These are phyloP conservation scores for Aleurites moluccanus DNA, from an alignment of 441 rosid genomes.

Conservation along the genomic window DNA sequence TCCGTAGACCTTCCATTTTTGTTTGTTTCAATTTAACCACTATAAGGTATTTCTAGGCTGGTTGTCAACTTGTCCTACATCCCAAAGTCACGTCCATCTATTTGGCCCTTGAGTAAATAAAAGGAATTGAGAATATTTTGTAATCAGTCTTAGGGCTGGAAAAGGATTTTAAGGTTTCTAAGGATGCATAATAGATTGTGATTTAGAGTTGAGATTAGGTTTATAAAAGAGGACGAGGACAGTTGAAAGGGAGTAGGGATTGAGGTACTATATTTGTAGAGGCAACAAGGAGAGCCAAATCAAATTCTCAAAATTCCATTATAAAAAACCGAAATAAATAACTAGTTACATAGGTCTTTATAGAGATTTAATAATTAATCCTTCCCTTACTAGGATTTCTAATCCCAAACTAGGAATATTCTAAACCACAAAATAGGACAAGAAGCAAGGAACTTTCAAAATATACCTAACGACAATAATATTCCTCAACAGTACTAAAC, in stretches of 20 bases:
- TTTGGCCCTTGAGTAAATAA: too few species aligned
- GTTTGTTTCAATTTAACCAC: too few species aligned
- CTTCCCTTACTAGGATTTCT: not conserved
- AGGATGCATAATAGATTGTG: not conserved
- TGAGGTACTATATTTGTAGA: not conserved
- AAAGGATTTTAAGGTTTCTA: not conserved
- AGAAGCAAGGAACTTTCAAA: not conserved
- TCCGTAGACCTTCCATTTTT: not conserved
- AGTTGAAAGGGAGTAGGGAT: not conserved
- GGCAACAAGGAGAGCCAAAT: not conserved
- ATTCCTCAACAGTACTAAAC: not conserved
- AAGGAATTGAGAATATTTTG: too few species aligned
- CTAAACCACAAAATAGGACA: not conserved
- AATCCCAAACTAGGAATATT: not conserved
- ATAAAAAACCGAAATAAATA: not conserved
- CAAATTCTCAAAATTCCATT: not conserved
- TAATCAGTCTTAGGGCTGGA: not conserved
- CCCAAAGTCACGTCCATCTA: too few species aligned
- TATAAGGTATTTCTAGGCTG: too few species aligned
- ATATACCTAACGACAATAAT: not conserved
- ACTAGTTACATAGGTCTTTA: not conserved
- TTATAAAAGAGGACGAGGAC: not conserved
- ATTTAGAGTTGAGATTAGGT: not conserved
- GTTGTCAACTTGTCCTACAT: not conserved
- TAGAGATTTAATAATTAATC: not conserved